Conservation (phyloP, 2,329 filamentous ascomycete genomes). For the Ploettnerulaceae sp. region DNA sequence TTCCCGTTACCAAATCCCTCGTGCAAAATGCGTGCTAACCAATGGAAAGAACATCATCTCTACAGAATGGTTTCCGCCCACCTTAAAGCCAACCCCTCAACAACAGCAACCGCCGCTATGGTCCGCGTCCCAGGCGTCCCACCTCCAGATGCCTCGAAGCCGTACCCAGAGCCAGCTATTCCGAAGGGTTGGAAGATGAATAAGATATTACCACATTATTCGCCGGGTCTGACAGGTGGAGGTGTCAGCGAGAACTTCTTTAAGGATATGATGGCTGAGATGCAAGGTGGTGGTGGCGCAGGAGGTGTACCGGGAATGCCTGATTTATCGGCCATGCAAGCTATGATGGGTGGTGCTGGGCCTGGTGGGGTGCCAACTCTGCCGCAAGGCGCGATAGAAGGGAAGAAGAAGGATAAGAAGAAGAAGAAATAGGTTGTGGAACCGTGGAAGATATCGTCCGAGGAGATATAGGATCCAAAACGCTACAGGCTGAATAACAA, state of each 20-base stretch:
- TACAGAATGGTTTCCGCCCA: constrained; percentile 76
- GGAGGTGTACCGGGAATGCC: constrained; percentile 36
- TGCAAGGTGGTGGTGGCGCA: constrained; percentile 42
- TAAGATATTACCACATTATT: constrained; percentile 78
- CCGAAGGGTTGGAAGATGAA: constrained; percentile 91
- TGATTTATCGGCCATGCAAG: constrained; percentile 44
- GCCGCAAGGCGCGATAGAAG: constrained; percentile 29
- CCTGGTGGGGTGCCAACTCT: constrained; percentile 34
- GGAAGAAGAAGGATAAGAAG: constrained; percentile 41
- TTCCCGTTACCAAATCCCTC: constrained; percentile 15
- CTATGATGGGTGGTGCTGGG: constrained; percentile 41
- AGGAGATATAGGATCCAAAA: no score
- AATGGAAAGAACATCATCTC: constrained; percentile 69
- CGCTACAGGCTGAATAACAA: not conserved
- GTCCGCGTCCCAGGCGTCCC: constrained; percentile 67
- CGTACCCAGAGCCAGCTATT: constrained; percentile 66
- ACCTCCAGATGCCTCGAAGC: constrained; percentile 57
- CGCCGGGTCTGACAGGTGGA: constrained; percentile 83
- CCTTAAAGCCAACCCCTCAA: constrained; percentile 73
- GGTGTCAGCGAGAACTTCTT: constrained; percentile 92
- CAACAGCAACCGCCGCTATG: constrained; percentile 63
- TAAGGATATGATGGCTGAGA: constrained; percentile 95
- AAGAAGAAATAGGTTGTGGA: constrained; percentile 27
- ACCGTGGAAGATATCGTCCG: constrained; percentile 9
- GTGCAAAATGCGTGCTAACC: not conserved